Conservation (phyloP, 441 rosid species). For the Isatis lusitanica region DNA sequence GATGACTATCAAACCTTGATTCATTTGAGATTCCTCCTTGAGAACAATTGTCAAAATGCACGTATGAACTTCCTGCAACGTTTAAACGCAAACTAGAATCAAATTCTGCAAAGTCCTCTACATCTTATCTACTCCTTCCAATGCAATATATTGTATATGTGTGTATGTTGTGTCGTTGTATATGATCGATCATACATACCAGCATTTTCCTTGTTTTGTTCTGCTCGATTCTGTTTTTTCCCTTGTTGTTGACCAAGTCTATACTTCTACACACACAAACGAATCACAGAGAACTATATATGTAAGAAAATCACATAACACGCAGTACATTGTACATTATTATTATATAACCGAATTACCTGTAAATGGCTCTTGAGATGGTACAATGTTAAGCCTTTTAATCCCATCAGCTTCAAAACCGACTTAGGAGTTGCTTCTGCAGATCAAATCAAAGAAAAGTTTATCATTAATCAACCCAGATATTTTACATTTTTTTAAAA, state of each 20-base stretch:
- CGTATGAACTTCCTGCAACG: constrained; percentile 47
- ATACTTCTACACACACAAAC: constrained; percentile 61
- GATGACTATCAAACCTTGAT: constrained; percentile 40
- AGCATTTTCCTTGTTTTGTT: constrained; percentile 45
- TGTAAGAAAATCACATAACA: background rate
- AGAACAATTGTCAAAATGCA: constrained; percentile 48
- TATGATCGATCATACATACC: constrained; percentile 39
- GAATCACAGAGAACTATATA: background rate
- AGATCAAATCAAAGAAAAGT: background rate
- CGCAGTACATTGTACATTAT: background rate
- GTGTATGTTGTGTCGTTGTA: background rate
- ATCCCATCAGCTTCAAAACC: constrained; percentile 80
- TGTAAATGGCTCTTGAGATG: constrained; percentile 95
- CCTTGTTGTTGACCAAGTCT: constrained; percentile 79
- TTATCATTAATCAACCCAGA: background rate
- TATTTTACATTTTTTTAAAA: background rate
- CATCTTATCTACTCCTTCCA: background rate
- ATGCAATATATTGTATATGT: background rate
- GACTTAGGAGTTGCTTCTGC: constrained; percentile 93
- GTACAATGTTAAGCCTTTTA: constrained; percentile 88
- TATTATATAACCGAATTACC: constrained; percentile 41
- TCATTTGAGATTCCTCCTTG: constrained; percentile 40
- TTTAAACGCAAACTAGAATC: background rate
- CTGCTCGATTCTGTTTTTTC: constrained; percentile 42
- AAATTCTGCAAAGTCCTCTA: background rate